Evolutionary conservation across 1,284 basidiomycete genomes (phyloP), one percentile per base, ranked within the genome.

Genomic region (Trichosporon sp.): DNA sequence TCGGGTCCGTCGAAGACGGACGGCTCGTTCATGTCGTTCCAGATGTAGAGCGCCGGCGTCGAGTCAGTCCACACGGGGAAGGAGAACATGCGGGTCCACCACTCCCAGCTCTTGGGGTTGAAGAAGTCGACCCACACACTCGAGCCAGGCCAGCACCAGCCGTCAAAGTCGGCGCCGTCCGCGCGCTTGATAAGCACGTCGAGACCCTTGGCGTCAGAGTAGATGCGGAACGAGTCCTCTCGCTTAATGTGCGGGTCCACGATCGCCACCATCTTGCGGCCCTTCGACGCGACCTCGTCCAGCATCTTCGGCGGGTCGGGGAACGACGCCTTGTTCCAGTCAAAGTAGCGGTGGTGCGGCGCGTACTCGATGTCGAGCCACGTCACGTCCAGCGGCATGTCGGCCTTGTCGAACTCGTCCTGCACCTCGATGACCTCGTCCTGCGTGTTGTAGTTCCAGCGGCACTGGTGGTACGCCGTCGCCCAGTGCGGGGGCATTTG

Each of bases 11-110:
- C 95, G 83, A 99, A 99, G 25, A 99, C 88, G 4, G 94, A 89
- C 1, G 95, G 95, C 91, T 98, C 95, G 76, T 97, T 98, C 95
- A 99, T 99, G 78, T 99, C 95, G 79, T 97, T 98, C 94, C 95
- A 97, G 66, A 98, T 91, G 75, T 88, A 89, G 10, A 97, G 85
- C 71, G 88, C 87, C 56, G 87, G 86, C 1, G 91, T 91, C 69
- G 81, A 82, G 44, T 82, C 80, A 67, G 78, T 78, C 80, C 82
- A 84, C 33, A 81, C 73, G 56, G 80, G 78, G 29, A 86, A 86
- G 76, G 88, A 88, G 83, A 95, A 96, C 66, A 95, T 83, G 11
- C 83, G 82, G 65, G 85, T 88, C 94, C 95, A 99, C 90, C 94
- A 95, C 33, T 88, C 85, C 92, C 92, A 95, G 62, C 86, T 86